These are phyloP conservation scores for grape (Vitis vinifera) DNA, from an alignment of 164 flowering plant species.

Conservation along the genomic window DNA sequence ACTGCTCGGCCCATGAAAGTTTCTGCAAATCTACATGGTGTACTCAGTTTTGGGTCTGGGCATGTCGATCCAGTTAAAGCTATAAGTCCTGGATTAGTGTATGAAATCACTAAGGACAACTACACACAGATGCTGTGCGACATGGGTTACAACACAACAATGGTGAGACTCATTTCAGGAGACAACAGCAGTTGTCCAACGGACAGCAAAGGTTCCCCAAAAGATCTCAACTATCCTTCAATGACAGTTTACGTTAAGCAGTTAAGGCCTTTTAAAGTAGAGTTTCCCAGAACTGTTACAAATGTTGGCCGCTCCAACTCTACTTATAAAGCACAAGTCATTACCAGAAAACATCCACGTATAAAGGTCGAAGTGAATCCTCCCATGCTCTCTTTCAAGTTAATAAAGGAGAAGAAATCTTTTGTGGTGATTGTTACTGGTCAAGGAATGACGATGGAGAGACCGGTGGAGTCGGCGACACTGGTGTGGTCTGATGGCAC, in stretches of 20 bases:
- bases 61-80: too few relatives aligned
- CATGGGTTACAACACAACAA: too few relatives aligned
- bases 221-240: neutral
- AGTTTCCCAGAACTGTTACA: neutral
- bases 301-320: neutral
- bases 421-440: slow-evolving; percentile 11
- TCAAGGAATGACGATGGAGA: neutral
- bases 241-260: neutral
- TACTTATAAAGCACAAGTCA: neutral
- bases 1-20: slow-evolving; percentile 1
- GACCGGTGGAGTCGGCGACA: neutral
- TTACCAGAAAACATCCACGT: neutral
- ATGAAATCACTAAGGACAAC: too few relatives aligned
- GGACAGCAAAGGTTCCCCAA: neutral
- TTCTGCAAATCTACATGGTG: too few relatives aligned
- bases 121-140: too few relatives aligned
- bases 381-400: slow-evolving; percentile 2
- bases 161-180: too few relatives aligned
- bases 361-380: slow-evolving; percentile 7
- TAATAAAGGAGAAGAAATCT: slow-evolving; percentile 7
- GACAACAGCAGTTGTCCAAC: neutral
- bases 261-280: neutral
- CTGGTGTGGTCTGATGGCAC: slow-evolving; percentile 10
- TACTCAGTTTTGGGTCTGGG: too few relatives aligned
- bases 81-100: too few relatives aligned